phyloP scores from a whole-genome alignment of 1,284 basidiomycete genomes.

The Anthracocystis panici-leucophaei region DNA sequence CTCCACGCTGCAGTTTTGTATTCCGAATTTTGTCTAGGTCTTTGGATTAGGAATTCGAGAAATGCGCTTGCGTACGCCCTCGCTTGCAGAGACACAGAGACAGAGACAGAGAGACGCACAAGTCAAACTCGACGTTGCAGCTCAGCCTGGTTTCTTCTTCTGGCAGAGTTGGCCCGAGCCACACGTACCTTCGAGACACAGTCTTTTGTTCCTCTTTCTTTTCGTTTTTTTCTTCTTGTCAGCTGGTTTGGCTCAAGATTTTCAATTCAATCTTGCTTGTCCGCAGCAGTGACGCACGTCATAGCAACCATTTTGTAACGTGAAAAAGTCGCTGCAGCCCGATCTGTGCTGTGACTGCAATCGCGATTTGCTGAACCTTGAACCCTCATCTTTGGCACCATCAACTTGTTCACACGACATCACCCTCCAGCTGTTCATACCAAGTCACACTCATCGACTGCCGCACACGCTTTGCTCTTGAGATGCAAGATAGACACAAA shows the following conservation, averaged over 20 bases:
- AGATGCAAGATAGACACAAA: too few relatives aligned
- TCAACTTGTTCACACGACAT: slow-evolving; percentile 7
- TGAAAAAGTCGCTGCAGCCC: slow-evolving; percentile 8
- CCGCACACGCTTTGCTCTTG: too few relatives aligned
- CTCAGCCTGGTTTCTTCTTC: neutral
- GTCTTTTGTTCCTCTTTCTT: neutral
- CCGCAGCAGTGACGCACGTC: slow-evolving; percentile 11
- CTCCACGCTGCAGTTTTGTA: slow-evolving; percentile 18
- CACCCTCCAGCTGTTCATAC: neutral
- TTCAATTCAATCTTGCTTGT: neutral
- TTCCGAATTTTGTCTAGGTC: neutral
- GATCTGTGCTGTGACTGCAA: neutral
- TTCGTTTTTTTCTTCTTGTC: neutral
- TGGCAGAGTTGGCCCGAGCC: slow-evolving; percentile 17
- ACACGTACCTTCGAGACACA: slow-evolving; percentile 1
- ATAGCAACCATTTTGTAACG: slow-evolving; percentile 1
- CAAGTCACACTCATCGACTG: too few relatives aligned
- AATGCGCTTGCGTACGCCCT: slow-evolving; percentile 8
- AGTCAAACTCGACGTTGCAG: neutral
- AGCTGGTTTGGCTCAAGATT: slow-evolving; percentile 2
- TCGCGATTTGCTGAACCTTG: slow-evolving; percentile 5
- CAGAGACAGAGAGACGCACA: too few relatives aligned
- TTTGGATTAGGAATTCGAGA: slow-evolving; percentile 3
- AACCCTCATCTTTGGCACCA: neutral
- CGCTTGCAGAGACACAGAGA: slow-evolving; percentile 5